Base-by-base conservation (phyloP, 441 rosid species). In the Mallotus repandus region DNA sequence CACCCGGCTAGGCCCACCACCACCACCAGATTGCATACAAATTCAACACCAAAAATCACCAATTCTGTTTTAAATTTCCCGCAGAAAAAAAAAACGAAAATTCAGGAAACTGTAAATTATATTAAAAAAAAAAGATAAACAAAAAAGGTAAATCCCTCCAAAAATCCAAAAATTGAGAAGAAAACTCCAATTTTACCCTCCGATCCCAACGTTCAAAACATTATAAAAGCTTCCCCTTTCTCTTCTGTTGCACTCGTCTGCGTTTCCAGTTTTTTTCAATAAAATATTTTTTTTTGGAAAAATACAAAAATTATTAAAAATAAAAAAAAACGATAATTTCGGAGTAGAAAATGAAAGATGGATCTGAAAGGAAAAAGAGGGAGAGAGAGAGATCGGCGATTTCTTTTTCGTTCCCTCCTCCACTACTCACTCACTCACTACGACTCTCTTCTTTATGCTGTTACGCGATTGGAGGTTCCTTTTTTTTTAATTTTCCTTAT, bases 11-110 rank as follows among this genome's bases (percentile, higher is more conserved):
- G 98, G 85, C 72, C 93, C 98, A 80, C 90, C 94, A 58, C 86
- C 93, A 63, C 85, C 88, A 70, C 89, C 94, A 75, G 98, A 88
- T 81, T 93, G 98, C 98, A 96, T 96, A 80, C 88, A 86, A 86
- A 15, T 69, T 69, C 9, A 41, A 41, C 14, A 54, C 57, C 57
- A 54, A 56, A 72, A 41, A 70, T 68, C 4, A 61, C 25, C 11
- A 75, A 38, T 66, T 69, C 58, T 18, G 16, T 25, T 63, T 74
- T 64, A 74, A 84, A 73, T 75, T 76, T 45, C 29, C 74, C 65
- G 72, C 71, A 78, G 68, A 15, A 49, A 66, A 76, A 41, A 75
- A 12, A 68, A 77, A 56, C 54, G 41, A 46, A 52, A 41, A 35
- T 52, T 43, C 60, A 56, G 60, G 60, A 54, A 18, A 19, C 73